Evolutionary conservation across 768 basidiomycete species (phyloP).

Genomic region (Filobasidium floriforme): DNA sequence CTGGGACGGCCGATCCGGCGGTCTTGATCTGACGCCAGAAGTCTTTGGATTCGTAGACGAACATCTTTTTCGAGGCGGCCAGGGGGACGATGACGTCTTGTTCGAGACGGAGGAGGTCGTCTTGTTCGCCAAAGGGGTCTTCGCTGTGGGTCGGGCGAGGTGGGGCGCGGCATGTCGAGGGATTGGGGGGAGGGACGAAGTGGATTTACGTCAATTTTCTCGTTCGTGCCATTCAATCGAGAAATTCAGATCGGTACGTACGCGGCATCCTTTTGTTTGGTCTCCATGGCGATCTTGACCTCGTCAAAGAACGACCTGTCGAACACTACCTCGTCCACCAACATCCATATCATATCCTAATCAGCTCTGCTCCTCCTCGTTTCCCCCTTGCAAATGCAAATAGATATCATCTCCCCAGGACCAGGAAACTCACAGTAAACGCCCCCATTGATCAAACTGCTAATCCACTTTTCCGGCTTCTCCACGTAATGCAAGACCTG

Average conservation of each 20-base stretch:
- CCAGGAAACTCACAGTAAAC: constrained; percentile 39
- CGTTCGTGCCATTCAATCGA: not conserved
- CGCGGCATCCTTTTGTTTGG: constrained; percentile 44
- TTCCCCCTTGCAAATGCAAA: too few relatives aligned
- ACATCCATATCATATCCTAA: too few relatives aligned
- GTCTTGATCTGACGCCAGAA: constrained; percentile 50
- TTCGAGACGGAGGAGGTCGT: constrained; percentile 49
- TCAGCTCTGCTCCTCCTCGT: too few relatives aligned
- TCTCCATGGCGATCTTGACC: constrained; percentile 48
- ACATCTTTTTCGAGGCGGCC: constrained; percentile 46
- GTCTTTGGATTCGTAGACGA: constrained; percentile 46
- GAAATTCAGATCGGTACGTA: constrained; percentile 6
- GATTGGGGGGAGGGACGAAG: too few relatives aligned
- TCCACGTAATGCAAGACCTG: constrained; percentile 48
- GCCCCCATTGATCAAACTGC: constrained; percentile 47
- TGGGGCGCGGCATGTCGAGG: too few relatives aligned
- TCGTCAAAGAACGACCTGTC: constrained; percentile 48
- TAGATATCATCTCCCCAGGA: too few relatives aligned
- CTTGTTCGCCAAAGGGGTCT: constrained; percentile 43
- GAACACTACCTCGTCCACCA: constrained; percentile 33
- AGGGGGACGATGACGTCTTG: constrained; percentile 50
- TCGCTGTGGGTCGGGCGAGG: constrained; percentile 28
- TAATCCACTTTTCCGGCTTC: constrained; percentile 49
- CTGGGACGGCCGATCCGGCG: constrained; percentile 50
- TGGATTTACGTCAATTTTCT: not conserved